Base-by-base conservation (phyloP, 1,284 basidiomycete genomes). In the Cutaneotrichosporon curvatum region DNA sequence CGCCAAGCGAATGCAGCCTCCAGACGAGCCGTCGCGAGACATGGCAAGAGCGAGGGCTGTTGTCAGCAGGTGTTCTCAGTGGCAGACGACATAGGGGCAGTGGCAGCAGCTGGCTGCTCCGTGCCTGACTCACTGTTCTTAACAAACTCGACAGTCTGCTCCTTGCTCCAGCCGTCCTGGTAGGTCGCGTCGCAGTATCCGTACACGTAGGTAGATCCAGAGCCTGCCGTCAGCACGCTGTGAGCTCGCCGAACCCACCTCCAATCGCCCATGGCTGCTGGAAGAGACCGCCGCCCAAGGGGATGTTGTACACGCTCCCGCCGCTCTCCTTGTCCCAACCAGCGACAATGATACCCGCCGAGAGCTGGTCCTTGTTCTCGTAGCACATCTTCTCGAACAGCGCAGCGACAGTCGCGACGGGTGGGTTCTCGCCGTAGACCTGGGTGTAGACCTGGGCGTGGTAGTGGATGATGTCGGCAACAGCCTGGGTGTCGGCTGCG, bases 181-280 rank as follows among this genome's bases (percentile, higher is more conserved):
- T 87, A 99, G n/a, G 90, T 97, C 23, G 95, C 89, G 70, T 99
- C 95, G 67, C 95, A 98, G 74, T 95, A 98, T 40, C 94, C 95
- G 66, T 98, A 98, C 16, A 98, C 91, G 70, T 97, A 99, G 11
- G 91, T 89, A 35, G 91, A 96, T 14, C 95, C 95, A 46, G 90
- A 95, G 28, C 89, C 87, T 89, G 52, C 4, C n/a, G 34, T 59
- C 37, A 62, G 58, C 42, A 8, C 4, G 7, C 15, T 30, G 21
- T n/a, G n/a, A n/a, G n/a, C n/a, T n/a, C n/a, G n/a, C n/a, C n/a
- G n/a, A n/a, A 73, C 78, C 41, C 64, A 83, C 89, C 91, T 65
- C 89, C 91, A 59, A 96, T 96, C 42, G 90, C 88, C 91, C 91
- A 96, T 10, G 91, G 90, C 65, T 92, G 89, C 57, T 85, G 81